Conservation (phyloP, 352 stramenopile species). For the Pythium volutum region DNA sequence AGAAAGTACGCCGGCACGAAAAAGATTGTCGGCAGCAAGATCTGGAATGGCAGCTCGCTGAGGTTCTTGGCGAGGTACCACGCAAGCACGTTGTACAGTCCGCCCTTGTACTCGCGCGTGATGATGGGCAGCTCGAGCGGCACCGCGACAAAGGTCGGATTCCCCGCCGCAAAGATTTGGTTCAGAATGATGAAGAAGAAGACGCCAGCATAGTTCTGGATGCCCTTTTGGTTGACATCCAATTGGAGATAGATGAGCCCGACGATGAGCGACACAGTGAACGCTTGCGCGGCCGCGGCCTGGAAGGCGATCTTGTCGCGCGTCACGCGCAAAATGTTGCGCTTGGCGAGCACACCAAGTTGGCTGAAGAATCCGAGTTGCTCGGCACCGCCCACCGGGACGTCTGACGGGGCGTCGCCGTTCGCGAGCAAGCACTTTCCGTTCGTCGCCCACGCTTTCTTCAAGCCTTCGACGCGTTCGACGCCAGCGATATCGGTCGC, state of each 20-base stretch:
- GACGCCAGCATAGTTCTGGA: conserved; percentile 37
- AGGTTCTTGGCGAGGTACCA: conserved; percentile 42
- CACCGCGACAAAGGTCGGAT: conserved; percentile 10
- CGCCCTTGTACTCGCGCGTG: conserved; percentile 29
- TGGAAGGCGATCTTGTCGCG: conserved; percentile 30
- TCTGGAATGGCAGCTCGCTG: conserved; percentile 29
- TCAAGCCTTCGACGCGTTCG: conserved; percentile 20
- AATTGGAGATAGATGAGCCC: conserved; percentile 28
- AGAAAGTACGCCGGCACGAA: conserved; percentile 37
- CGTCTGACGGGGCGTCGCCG: neutral
- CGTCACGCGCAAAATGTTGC: conserved; percentile 24
- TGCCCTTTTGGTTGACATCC: conserved; percentile 23
- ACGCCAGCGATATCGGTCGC: conserved; percentile 1
- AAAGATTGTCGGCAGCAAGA: conserved; percentile 28
- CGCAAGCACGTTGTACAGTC: conserved; percentile 27
- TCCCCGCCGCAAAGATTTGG: conserved; percentile 40
- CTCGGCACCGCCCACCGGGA: neutral
- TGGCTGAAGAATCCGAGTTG: conserved; percentile 1
- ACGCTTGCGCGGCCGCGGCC: conserved; percentile 17
- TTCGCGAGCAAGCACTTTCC: neutral
- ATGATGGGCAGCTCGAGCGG: conserved; percentile 35
- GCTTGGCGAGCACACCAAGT: conserved; percentile 4
- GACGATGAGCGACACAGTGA: conserved; percentile 30
- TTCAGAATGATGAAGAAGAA: conserved; percentile 47
- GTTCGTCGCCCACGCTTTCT: conserved; percentile 12